Percentiles rank a stretch among this genome's conserved stretches.
Conservation (phyloP, 768 basidiomycete genomes). For the Saitozyma podzolica region DNA sequence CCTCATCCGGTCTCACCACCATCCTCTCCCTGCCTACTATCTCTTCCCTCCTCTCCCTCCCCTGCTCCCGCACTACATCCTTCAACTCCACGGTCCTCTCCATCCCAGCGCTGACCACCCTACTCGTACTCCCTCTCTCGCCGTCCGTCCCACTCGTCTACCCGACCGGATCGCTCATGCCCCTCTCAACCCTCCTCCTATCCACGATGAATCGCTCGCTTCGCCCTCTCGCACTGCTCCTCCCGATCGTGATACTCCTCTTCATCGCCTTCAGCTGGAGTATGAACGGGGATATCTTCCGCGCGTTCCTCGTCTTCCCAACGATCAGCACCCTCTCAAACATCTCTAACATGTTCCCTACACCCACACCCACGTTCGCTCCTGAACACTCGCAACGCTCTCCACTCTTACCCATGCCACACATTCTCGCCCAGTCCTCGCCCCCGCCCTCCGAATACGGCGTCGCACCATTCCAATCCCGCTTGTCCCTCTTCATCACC, state of each 20-base stretch:
- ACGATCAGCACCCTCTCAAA: too few species aligned
- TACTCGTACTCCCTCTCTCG: conserved; percentile 20
- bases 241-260: conserved; percentile 23
- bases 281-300: conserved; percentile 41
- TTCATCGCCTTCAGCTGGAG: conserved; percentile 26
- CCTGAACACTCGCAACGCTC: too few species aligned
- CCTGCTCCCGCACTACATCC: not conserved
- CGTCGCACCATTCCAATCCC: conserved; percentile 31
- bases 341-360: too few species aligned
- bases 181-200: conserved; percentile 20
- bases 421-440: too few species aligned
- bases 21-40: conserved; percentile 15
- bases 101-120: conserved; percentile 27
- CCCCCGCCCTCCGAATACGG: conserved; percentile 18
- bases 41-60: conserved; percentile 12
- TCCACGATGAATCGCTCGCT: conserved; percentile 9
- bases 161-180: conserved; percentile 6
- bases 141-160: conserved; percentile 25
- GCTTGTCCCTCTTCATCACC: conserved; percentile 28
- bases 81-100: conserved; percentile 24
- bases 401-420: too few species aligned
- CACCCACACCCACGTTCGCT: too few species aligned
- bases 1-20: not conserved
- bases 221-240: conserved; percentile 17
- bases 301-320: conserved; percentile 16